Percentiles rank a stretch among this genome's conserved stretches.
These are phyloP conservation scores for Teunomyces atbi DNA, from an alignment of 805 yeast species.

Conservation along the genomic window DNA sequence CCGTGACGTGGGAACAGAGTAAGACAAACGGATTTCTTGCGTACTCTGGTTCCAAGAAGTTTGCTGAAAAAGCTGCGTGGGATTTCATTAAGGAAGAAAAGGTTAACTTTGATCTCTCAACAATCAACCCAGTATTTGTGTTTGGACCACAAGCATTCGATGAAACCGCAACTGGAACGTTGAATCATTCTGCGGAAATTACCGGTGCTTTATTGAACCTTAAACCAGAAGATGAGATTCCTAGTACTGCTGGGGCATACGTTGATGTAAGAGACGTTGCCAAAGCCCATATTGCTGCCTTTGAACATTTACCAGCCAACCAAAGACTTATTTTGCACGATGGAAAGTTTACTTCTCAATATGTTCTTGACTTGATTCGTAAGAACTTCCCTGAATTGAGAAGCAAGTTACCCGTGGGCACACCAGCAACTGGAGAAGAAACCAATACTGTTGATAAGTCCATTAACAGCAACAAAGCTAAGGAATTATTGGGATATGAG, in stretches of 20 bases:
- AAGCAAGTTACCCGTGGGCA: slow-evolving; percentile 15
- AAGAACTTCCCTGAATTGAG: slow-evolving; percentile 21
- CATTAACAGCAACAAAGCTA: slow-evolving; percentile 16
- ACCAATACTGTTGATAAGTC: slow-evolving; percentile 5
- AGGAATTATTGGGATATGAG: slow-evolving; percentile 18
- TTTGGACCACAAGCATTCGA: slow-evolving; percentile 43
- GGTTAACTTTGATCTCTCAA: slow-evolving; percentile 14
- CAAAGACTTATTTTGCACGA: slow-evolving; percentile 11
- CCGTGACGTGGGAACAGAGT: slow-evolving; percentile 49
- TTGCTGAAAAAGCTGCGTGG: slow-evolving; percentile 65
- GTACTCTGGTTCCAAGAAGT: slow-evolving; percentile 57
- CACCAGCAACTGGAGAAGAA: slow-evolving; percentile 15
- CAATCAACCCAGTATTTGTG: slow-evolving; percentile 39
- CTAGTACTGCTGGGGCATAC: slow-evolving; percentile 3
- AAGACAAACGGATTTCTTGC: slow-evolving; percentile 40
- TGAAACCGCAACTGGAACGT: slow-evolving; percentile 27
- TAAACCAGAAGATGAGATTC: slow-evolving; percentile 10
- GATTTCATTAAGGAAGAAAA: slow-evolving; percentile 34
- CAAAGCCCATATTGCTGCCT: slow-evolving; percentile 17
- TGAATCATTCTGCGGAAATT: slow-evolving; percentile 37
- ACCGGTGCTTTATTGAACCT: slow-evolving; percentile 39
- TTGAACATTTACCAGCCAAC: slow-evolving; percentile 10
- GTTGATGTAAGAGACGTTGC: slow-evolving; percentile 22
- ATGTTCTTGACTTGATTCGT: slow-evolving; percentile 18
- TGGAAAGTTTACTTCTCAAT: slow-evolving; percentile 16